phyloP scores from a whole-genome alignment of 495 filamentous ascomycete genomes.

The Parathielavia appendiculata region DNA sequence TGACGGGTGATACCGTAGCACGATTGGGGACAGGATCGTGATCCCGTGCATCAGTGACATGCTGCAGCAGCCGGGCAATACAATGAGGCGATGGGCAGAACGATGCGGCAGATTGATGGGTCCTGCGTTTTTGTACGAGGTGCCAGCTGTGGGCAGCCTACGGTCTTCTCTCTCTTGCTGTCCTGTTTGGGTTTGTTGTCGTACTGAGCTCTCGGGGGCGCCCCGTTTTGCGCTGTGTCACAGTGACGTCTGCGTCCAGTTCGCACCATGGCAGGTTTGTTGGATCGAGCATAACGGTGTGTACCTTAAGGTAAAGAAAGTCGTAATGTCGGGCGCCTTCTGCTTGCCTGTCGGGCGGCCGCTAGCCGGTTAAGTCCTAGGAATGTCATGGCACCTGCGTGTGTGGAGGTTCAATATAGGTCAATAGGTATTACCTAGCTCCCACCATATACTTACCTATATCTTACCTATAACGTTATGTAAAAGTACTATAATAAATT shows the following conservation, averaged over 20 bases:
- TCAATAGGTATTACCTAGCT: too few relatives aligned
- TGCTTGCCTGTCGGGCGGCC: neutral
- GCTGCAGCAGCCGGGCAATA: neutral
- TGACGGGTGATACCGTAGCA: neutral
- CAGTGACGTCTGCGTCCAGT: neutral
- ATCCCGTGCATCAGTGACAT: neutral
- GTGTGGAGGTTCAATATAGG: neutral
- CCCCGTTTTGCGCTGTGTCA: slow-evolving; percentile 14
- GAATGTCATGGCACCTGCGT: neutral
- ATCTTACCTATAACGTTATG: too few relatives aligned
- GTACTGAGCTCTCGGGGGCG: neutral
- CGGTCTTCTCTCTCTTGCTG: neutral
- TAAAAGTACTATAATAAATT: too few relatives aligned
- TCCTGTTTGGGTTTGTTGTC: neutral
- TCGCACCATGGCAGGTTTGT: too few relatives aligned
- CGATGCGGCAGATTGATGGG: slow-evolving; percentile 1
- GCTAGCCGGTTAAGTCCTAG: neutral
- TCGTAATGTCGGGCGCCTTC: too few relatives aligned
- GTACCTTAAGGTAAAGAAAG: too few relatives aligned
- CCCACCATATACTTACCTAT: too few relatives aligned
- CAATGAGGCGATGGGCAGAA: slow-evolving; percentile 3
- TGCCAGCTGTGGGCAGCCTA: neutral
- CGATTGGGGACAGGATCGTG: slow-evolving; percentile 9
- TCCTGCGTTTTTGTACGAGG: neutral
- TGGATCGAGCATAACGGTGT: too few relatives aligned